phyloP scores from a whole-genome alignment of 192 early-diverging fungal species.

The Coemansia furcata region DNA sequence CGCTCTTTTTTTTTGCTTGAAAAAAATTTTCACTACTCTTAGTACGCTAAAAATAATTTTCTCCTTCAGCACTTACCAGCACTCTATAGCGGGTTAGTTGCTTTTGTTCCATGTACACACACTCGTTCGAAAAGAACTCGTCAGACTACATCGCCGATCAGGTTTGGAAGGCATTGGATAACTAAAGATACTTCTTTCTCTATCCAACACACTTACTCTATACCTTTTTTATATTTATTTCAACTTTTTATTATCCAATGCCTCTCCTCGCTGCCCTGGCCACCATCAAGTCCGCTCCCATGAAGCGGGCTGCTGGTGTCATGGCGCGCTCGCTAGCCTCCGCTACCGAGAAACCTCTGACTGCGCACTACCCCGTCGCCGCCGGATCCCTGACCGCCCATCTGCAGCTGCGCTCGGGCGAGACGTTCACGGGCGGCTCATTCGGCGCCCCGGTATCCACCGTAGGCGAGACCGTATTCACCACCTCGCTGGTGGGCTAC shows the following conservation, averaged over 20 bases:
- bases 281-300: slow-evolving; percentile 4
- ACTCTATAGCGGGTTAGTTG: not conserved
- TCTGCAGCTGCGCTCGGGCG: slow-evolving; percentile 77
- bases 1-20: not conserved
- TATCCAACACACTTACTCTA: slow-evolving; percentile 9
- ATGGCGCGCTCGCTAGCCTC: slow-evolving; percentile 49
- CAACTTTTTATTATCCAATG: slow-evolving; percentile 16
- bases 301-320: not conserved
- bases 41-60: slow-evolving; percentile 2
- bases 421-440: slow-evolving; percentile 79
- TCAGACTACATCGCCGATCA: slow-evolving; percentile 92
- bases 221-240: not conserved
- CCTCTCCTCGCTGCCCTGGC: slow-evolving; percentile 19
- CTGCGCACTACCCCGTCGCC: slow-evolving; percentile 54
- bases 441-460: slow-evolving; percentile 74
- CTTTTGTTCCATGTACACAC: slow-evolving; percentile 64
- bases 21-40: not conserved
- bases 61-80: not conserved
- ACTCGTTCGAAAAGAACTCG: slow-evolving; percentile 82
- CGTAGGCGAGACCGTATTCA: slow-evolving; percentile 94
- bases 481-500: slow-evolving; percentile 79
- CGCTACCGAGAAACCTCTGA: slow-evolving; percentile 20
- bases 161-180: slow-evolving; percentile 47
- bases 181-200: slow-evolving; percentile 16
- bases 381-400: slow-evolving; percentile 57